Base-by-base conservation (phyloP, 106 monocot species). In the Allium cepa region DNA sequence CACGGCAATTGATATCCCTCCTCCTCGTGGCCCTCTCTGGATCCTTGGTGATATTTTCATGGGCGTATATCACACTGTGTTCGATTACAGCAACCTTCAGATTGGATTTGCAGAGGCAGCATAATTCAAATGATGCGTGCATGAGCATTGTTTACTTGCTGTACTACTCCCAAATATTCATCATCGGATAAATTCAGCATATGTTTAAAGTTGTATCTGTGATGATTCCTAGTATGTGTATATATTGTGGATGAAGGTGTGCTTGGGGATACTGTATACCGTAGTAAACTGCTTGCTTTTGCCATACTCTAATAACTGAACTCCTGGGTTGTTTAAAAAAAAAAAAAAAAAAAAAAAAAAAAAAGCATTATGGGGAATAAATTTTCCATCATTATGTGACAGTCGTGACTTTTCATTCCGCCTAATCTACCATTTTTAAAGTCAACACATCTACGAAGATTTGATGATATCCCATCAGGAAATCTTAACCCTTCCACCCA, bases 81-180 rank as follows among this genome's bases (percentile, higher is more conserved):
- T 93, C 46, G 86, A 93, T 79, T 89, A 84, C 8, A 86, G 93
- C 4, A 83, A 84, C 14, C 17, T 76, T 48, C 63, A 69, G 58
- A 72, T 93, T 62, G 93, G 88, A n/a, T 93, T 93, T 56, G 93
- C 93, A 2, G 77, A 86, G 57, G 88, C 88, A 47, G 81, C 88
- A 12, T 93, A 77, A 71, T 10, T 1, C 36, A 64, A 48, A 17
- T 9, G 61, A 11, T 8, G 10, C 36, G 3, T n/a, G n/a, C n/a
- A n/a, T 16, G 9, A 13, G 8, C 13, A 59, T 28, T 14, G 45
- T 45, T 45, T 26, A 12, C 10, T 27, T 9, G 61, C 1, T 36
- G 18, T 36, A 62, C 17, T 9, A 10, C 26, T n/a, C 61, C n/a
- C 3, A 11, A 62, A 4, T 28, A 13, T 62, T 62, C 46, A 14